Conservation (phyloP, 1,284 basidiomycete genomes). For the Volvariella volvacea region DNA sequence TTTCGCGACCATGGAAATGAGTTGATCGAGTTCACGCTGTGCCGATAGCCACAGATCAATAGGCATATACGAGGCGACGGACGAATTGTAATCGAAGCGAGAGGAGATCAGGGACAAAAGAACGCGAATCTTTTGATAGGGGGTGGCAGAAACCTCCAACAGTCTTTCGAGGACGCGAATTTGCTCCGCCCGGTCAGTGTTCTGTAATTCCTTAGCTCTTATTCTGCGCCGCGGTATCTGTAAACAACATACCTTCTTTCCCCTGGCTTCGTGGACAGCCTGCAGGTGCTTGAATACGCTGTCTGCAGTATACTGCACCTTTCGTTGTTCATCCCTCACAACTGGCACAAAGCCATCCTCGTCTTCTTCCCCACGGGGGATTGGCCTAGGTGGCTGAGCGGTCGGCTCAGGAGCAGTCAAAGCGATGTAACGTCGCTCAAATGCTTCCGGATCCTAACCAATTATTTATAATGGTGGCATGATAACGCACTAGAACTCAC, state of each 20-base stretch:
- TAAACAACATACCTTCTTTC: constrained; percentile 72
- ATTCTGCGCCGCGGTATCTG: neutral
- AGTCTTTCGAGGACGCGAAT: constrained; percentile 87
- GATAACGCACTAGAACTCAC: constrained; percentile 33
- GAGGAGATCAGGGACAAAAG: constrained; percentile 91
- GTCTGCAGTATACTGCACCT: constrained; percentile 80
- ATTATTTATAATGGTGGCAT: neutral
- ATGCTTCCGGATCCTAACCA: constrained; percentile 79
- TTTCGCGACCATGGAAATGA: constrained; percentile 72
- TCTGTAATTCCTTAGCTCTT: constrained; percentile 38
- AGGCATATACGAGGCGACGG: constrained; percentile 85
- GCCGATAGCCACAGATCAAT: constrained; percentile 88
- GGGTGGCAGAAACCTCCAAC: constrained; percentile 80
- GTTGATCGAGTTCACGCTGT: constrained; percentile 83
- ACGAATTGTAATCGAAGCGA: constrained; percentile 95
- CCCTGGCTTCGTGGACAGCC: constrained; percentile 89
- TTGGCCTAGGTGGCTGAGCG: neutral
- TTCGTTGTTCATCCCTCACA: constrained; percentile 85
- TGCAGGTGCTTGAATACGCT: constrained; percentile 92
- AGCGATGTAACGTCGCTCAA: constrained; percentile 56
- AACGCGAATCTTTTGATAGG: constrained; percentile 93
- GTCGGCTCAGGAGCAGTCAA: constrained; percentile 11
- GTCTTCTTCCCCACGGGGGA: constrained; percentile 38
- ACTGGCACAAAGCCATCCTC: constrained; percentile 87
- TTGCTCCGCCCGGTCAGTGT: constrained; percentile 95